Conservation (phyloP, 176 grass and related monocot species). For the Puya raimondii region DNA sequence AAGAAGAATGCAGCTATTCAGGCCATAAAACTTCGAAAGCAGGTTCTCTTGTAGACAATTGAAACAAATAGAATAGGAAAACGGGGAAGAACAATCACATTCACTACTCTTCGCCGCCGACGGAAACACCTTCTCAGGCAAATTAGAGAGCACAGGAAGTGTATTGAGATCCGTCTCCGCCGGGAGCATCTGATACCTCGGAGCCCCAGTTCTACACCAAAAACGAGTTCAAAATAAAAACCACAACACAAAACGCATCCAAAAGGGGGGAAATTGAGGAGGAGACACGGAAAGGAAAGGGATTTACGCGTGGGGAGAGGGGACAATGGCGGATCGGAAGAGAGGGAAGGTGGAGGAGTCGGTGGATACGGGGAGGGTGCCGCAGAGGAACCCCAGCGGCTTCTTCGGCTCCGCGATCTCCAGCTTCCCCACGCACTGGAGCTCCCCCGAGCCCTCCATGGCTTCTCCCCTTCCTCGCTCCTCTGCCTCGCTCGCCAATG, state of each 20-base stretch:
- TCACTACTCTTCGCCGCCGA: conserved; percentile 49
- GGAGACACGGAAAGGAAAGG: background rate
- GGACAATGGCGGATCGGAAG: conserved; percentile 58
- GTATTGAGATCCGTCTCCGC: conserved; percentile 90
- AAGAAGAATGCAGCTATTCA: background rate
- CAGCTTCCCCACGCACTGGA: conserved; percentile 84
- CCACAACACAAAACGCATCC: background rate
- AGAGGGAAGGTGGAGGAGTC: conserved; percentile 56
- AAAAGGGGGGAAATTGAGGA: background rate
- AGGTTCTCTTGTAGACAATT: background rate
- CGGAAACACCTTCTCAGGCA: conserved; percentile 63
- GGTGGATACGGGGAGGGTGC: conserved; percentile 86
- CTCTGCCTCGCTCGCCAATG: background rate
- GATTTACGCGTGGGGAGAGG: conserved; percentile 51
- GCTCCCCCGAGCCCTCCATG: conserved; percentile 63
- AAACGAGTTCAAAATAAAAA: conserved; percentile 6
- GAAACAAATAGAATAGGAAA: conserved; percentile 1
- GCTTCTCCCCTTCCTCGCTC: background rate
- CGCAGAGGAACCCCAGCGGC: conserved; percentile 74
- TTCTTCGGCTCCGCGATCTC: conserved; percentile 62
- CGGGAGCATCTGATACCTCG: conserved; percentile 96
- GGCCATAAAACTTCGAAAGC: background rate
- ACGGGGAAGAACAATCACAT: conserved; percentile 35
- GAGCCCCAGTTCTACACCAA: conserved; percentile 64
- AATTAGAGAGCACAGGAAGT: conserved; percentile 55